Percentiles rank a stretch among this genome's conserved stretches.
phyloP scores from a whole-genome alignment of 1,139 yeast genomes.

The Saccharomyces hybrid region DNA sequence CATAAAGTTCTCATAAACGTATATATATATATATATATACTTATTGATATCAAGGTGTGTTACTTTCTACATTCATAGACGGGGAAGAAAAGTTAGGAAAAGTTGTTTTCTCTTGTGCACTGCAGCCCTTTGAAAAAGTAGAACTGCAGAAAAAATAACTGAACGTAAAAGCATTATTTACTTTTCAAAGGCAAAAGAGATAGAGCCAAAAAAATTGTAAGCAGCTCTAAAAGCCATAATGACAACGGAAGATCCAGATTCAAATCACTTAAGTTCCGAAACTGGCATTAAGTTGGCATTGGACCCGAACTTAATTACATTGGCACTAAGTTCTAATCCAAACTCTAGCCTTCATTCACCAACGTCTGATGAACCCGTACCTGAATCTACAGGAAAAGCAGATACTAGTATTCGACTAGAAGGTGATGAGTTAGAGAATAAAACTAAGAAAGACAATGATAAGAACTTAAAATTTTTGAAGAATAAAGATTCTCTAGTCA shows the following conservation, averaged over 20 bases:
- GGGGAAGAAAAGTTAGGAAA: neutral
- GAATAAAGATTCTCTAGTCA: constrained; percentile 15
- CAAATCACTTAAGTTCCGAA: neutral
- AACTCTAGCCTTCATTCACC: neutral
- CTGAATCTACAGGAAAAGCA: neutral
- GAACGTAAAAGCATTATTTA: neutral
- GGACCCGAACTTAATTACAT: constrained; percentile 26
- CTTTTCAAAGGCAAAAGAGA: neutral
- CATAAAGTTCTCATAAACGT: neutral
- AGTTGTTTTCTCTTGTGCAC: neutral
- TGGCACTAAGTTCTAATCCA: constrained; percentile 9
- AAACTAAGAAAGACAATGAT: constrained; percentile 5
- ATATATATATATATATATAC: neutral
- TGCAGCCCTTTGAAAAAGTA: neutral
- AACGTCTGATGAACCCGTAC: neutral
- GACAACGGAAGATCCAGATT: neutral
- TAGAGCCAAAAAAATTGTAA: neutral
- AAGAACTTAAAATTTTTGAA: constrained; percentile 4
- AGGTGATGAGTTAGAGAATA: constrained; percentile 4
- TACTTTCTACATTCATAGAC: neutral
- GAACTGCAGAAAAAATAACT: neutral
- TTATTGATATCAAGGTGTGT: neutral
- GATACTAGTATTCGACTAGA: neutral
- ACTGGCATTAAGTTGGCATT: constrained; percentile 24
- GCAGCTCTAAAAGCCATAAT: neutral